A percentile compares a stretch with the other conserved stretches of the same genome.
Evolutionary conservation across 192 early-diverging fungal species (phyloP).

Genomic region (Gigaspora rosea): DNA sequence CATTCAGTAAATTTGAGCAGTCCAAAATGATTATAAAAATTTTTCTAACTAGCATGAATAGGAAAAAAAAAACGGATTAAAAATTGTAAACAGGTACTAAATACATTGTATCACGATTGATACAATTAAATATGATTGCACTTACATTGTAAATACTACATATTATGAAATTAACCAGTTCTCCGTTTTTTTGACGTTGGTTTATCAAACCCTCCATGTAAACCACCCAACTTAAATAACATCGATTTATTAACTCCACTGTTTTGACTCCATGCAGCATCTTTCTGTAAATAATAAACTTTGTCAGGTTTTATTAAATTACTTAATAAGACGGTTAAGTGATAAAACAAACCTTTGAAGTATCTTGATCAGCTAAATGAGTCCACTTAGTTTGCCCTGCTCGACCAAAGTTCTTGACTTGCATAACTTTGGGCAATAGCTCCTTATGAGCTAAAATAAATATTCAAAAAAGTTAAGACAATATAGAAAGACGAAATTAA

Average conservation of each 20-base stretch:
- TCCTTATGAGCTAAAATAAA: slow-evolving; percentile 53
- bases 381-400: slow-evolving; percentile 89
- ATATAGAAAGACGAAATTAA: too few species aligned
- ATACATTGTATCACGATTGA: too few species aligned
- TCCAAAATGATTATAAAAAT: too few species aligned
- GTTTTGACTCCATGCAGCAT: slow-evolving; percentile 17
- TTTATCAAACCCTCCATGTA: slow-evolving; percentile 30
- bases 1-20: too few species aligned
- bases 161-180: not conserved
- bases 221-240: slow-evolving; percentile 22
- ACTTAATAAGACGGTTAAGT: not conserved
- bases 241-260: slow-evolving; percentile 12
- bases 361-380: slow-evolving; percentile 83
- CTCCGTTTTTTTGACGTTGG: slow-evolving; percentile 24
- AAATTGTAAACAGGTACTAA: too few species aligned
- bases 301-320: not conserved
- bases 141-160: not conserved
- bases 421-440: slow-evolving; percentile 83
- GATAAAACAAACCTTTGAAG: slow-evolving; percentile 45
- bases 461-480: too few species aligned
- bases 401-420: slow-evolving; percentile 88
- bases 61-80: too few species aligned
- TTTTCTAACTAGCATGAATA: too few species aligned
- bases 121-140: not conserved
- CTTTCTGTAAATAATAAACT: slow-evolving; percentile 9